Conservation (phyloP, 192 early-diverging fungal genomes). For the Entrophospora sp. region DNA sequence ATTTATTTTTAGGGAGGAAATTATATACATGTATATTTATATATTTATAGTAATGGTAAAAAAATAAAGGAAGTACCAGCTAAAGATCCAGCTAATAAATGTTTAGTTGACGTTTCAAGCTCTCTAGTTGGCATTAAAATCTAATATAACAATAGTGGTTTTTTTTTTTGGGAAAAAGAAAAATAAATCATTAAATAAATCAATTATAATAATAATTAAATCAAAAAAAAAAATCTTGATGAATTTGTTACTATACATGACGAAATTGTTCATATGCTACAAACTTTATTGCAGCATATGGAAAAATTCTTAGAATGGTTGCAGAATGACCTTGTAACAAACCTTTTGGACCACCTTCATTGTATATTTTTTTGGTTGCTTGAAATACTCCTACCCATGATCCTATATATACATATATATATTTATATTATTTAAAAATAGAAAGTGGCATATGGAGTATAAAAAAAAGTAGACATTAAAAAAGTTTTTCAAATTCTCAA, state of each 20-base stretch:
- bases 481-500: slow-evolving; percentile 7
- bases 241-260: too few relatives aligned
- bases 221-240: background rate
- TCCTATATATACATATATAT: slow-evolving; percentile 43
- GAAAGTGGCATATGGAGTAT: background rate
- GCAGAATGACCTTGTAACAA: slow-evolving; percentile 94
- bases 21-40: too few relatives aligned
- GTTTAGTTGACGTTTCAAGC: slow-evolving; percentile 55
- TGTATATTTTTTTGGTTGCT: slow-evolving; percentile 68
- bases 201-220: background rate
- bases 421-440: too few relatives aligned
- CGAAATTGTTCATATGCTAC: slow-evolving; percentile 91
- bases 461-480: background rate
- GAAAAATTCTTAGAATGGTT: slow-evolving; percentile 89
- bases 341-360: slow-evolving; percentile 60
- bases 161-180: too few relatives aligned
- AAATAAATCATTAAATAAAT: slow-evolving; percentile 9
- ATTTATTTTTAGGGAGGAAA: too few relatives aligned
- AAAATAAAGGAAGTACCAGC: slow-evolving; percentile 28
- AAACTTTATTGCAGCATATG: slow-evolving; percentile 95
- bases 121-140: slow-evolving; percentile 59
- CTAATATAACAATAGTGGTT: too few relatives aligned
- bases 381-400: slow-evolving; percentile 72
- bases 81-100: slow-evolving; percentile 76
- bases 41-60: background rate